Base-by-base conservation (phyloP, 257 asterid species). In the Thymus mandschuricus region DNA sequence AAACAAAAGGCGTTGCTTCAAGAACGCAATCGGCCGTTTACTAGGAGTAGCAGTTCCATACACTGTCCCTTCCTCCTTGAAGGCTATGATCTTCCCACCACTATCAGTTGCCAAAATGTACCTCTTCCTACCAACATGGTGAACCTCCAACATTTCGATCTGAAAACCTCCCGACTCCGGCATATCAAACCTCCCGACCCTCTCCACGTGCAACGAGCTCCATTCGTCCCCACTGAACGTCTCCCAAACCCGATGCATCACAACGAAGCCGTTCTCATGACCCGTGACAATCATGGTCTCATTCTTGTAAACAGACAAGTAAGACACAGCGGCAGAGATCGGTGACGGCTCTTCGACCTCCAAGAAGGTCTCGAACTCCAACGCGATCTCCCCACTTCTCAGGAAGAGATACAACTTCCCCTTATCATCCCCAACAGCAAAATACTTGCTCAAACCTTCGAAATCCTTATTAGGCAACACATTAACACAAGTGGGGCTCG, bases 1-100 rank as follows among this genome's bases (percentile, higher is more conserved):
- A 80, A 92, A 95, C 87, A 95, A 43, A 63, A 95, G 98, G 78
- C 98, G 78, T 72, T 95, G 99, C 85, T 88, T 95, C 82, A 88
- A 83, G 89, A 95, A 95, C 0, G 88, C 93, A 45, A 95, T 66
- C 1, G 97, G 98, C 60, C 74, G 81, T 58, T 89, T 83, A 8
- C 76, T 75, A 2, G 98, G 96, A 45, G 73, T 75, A 10, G 81
- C 89, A 8, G 78, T 43, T 1, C 98, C 99, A 27, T 86, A 77
- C 2, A 92, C 70, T 0, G 80, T 65, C 49, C 99, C 98, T n/a
- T 87, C 81, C 66, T 89, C 97, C 49, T 81, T 79, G 65, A 89
- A 86, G 55, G 88, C 94, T 3, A 80, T 67, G 30, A 95, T 88
- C 10, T 75, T 88, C 5, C 97, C 98, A 34, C 71, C 74, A 44